Evolutionary conservation across 2,329 filamentous ascomycete genomes (phyloP).

Genomic region (Ilyonectria mors-panacis): DNA sequence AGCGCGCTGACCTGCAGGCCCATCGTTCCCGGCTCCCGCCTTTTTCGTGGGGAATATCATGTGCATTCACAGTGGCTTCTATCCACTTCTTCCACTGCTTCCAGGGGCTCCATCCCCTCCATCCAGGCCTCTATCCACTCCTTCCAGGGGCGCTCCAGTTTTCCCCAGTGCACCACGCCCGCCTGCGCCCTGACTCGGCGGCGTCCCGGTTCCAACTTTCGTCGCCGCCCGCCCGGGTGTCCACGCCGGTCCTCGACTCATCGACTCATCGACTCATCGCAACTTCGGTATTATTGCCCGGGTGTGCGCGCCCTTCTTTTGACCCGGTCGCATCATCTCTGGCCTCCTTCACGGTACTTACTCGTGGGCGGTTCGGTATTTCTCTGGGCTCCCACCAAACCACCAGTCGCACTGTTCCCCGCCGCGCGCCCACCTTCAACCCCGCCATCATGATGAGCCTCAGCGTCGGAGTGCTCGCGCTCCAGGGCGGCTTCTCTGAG

Average conservation of each 20-base stretch:
- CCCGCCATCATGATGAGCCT: slow-evolving; percentile 51
- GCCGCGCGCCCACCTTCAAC: slow-evolving; percentile 9
- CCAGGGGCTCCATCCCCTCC: not conserved
- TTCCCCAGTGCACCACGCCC: too few species aligned
- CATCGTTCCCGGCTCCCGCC: slow-evolving; percentile 31
- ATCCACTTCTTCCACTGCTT: not conserved
- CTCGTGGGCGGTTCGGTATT: not conserved
- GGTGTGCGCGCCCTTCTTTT: not conserved
- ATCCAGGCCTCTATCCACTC: not conserved
- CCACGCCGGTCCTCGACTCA: not conserved
- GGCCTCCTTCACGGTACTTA: not conserved
- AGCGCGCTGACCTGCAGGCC: slow-evolving; percentile 23
- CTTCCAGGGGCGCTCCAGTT: not conserved
- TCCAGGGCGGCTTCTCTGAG: slow-evolving; percentile 95
- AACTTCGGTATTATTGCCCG: slow-evolving; percentile 1
- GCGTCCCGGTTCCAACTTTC: not conserved
- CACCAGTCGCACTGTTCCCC: not conserved
- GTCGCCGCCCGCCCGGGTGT: not conserved
- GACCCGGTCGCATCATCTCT: not conserved
- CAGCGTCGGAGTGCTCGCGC: slow-evolving; percentile 76
- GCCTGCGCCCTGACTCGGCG: not conserved
- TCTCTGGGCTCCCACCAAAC: not conserved
- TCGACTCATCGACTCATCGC: not conserved
- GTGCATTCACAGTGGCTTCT: not conserved
- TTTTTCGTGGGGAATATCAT: slow-evolving; percentile 24